Base-by-base conservation (phyloP, 2,329 filamentous ascomycete species). In the Byssoonygena ceratinophila region DNA sequence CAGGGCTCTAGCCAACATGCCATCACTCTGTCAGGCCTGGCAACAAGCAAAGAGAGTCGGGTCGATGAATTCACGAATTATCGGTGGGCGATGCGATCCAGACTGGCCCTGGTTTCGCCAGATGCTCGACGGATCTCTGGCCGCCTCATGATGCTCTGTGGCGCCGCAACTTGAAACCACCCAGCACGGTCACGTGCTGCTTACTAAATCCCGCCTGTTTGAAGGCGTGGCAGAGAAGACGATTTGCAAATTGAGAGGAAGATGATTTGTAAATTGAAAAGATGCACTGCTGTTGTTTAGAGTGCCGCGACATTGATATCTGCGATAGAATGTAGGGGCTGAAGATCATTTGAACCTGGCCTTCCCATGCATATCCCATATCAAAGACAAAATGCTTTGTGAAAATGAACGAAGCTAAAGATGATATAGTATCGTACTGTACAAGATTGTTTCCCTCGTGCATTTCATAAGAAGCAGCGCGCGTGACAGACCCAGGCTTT, bases 91-190 rank as follows among this genome's bases (percentile, higher is more conserved):
- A 12, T n/a, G 27, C 14, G 18, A 37, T n/a, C 27, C 18, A 14
- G 3, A 16, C 34, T 39, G 31, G 11, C 32, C 32, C 32, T 16
- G n/a, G 12, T 16, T 27, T 12, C 32, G 12, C 16, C 20, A 4
- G 9, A 37, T 39, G 46, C 23, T 41, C 39, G n/a, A 49, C 36
- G 6, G 23, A 12, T 25, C 32, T 45, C 43, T 31, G 22, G 43
- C 37, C 4, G 22, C 45, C 16, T 40, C 46, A 32, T 22, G 36
- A 22, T 41, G 34, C 34, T 29, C 14, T 44, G 39, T 43, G 48
- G 39, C 39, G 39, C 1, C 11, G 25, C 22, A 34, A 52, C 43
- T 22, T 52, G 50, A 52, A 52, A 52, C n/a, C 50, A 27, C 34
- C 49, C 14, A n/a, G 14, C 5, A n/a, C 12, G 34, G 32, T 52